Base-by-base conservation (phyloP, 2,329 filamentous ascomycete genomes). In the Xylaria arbuscula region DNA sequence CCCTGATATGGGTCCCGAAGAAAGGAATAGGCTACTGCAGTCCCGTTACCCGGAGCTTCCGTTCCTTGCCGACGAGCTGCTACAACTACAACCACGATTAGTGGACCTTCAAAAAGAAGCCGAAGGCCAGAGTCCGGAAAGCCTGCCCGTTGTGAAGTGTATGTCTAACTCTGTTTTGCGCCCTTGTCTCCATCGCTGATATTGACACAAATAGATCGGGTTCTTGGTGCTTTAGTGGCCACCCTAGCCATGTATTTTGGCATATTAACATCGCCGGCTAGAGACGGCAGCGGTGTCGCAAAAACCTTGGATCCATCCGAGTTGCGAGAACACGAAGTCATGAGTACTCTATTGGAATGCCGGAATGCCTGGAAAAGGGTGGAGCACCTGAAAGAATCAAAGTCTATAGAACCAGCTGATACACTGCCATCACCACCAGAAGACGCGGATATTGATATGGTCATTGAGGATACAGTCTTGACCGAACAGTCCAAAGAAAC, bases 231-330 rank as follows among this genome's bases (percentile, higher is more conserved):
- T 68, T 98, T 99, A 77, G 84, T 98, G 28, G 93, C 92, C 51
- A 87, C 93, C 1, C 85, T 99, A 73, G 91, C 92, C 57, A 94
- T 97, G 89, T 99, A 99, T 80, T 97, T 99, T 79, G 93, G 94
- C 45, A 87, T 98, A 42, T 83, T 99, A n/a, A 93, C 93, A 11
- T 97, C 93, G 0, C 90, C 93, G 0, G 87, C 90, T 1, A 85
- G 90, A 58, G 88, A 90, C 67, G 82, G 83, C 0, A 81, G 84
- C 42, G 85, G 84, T 8, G 80, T 83, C 0, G 80, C 82, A 13
- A 86, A 89, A 67, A 86, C 93, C 0, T 81, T 97, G 71, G 87
- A 92, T 63, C 92, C 95, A 5, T 84, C 86, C n/a, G 90, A 97
- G 73, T 82, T 99, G 50, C 90, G 93, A 69, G 93, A 97, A 62